These are phyloP conservation scores for Haplosporangium gracile DNA, from an alignment of 192 early-diverging fungal genomes.

Conservation along the genomic window DNA sequence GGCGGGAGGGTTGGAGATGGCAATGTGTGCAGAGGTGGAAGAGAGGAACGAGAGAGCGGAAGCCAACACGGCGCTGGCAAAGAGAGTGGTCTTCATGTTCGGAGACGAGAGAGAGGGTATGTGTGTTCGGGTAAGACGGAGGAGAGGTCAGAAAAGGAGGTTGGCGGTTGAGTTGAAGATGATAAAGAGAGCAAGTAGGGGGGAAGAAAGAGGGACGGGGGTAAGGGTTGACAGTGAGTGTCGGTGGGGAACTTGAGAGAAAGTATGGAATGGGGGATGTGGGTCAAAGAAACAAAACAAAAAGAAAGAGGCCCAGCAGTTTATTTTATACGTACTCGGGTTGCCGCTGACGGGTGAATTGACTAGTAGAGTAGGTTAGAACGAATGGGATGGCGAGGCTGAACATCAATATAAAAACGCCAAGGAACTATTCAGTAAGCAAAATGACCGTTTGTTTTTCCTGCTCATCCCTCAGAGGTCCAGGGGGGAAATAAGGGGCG, in stretches of 20 bases:
- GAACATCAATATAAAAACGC: too few relatives aligned
- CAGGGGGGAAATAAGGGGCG: not conserved
- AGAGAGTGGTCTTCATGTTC: constrained; percentile 23
- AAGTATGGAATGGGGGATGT: not conserved
- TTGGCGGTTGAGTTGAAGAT: not conserved
- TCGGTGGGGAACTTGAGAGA: not conserved
- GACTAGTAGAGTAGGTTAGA: not conserved
- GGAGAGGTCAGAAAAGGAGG: not conserved
- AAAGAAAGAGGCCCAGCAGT: not conserved
- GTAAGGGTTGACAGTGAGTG: not conserved
- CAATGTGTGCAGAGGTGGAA: constrained; percentile 34
- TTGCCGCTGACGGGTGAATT: not conserved
- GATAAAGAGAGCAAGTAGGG: not conserved
- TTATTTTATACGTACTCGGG: not conserved
- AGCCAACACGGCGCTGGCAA: constrained; percentile 23
- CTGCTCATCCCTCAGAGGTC: not conserved
- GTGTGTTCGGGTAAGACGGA: not conserved
- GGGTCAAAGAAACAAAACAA: not conserved
- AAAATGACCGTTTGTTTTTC: constrained; percentile 8
- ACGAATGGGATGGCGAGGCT: not conserved
- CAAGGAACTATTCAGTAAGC: not conserved
- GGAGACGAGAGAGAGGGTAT: not conserved
- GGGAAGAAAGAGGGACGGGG: not conserved
- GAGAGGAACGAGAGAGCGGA: constrained; percentile 21
- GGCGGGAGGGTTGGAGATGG: constrained; percentile 45